Evolutionary conservation across 192 early-diverging fungal species (phyloP), one percentile per base, ranked within the genome.

Genomic region (Phlyctochytrium arcticum): DNA sequence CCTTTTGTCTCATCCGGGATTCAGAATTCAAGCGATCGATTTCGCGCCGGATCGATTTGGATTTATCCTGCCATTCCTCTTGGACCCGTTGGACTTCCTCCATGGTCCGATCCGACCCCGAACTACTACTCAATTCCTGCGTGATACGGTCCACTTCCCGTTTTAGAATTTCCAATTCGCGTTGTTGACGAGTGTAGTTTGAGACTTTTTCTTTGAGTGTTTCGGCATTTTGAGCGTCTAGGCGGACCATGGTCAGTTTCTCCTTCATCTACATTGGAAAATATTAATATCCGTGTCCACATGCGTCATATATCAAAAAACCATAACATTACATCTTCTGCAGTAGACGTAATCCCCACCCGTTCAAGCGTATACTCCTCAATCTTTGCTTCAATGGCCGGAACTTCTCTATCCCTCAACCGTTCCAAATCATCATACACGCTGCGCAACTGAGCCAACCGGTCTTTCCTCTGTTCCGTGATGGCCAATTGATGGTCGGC

Each of bases 41-140:
- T 39, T 86, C 76, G 17, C 76, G 75, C 12, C 84, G 71, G 9
- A 88, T 49, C 6, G 54, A 39, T 12, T 64, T 76, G 67, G 76
- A 73, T 70, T 80, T 76, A 21, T 67, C 57, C 35, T 80, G 76
- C 5, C 84, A 58, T 1, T 47, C 36, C 4, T 78, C 75, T 7
- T 85, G 67, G 44, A 91, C 87, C 8, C 61, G 67, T 63, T 89
- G 86, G 33, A 84, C 75, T 26, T 93, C 88, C 4, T 86, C 83
- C 23, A 83, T 58, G 4, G 88, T 90, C 60, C 83, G 84, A 10
- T 74, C 77, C 1, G 87, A 88, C 0, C 87, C 88, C 1, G 86
- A 67, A 4, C 46, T 56, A n/a, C n/a, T n/a, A 17, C 70, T 68
- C 39, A 88, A 67, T 7, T 85, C 75, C 0, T 62, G 60, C 35